Evolutionary conservation across 129 eudicot species (phyloP), one percentile per base, ranked within the genome.

Genomic region (Tagetes patula): DNA sequence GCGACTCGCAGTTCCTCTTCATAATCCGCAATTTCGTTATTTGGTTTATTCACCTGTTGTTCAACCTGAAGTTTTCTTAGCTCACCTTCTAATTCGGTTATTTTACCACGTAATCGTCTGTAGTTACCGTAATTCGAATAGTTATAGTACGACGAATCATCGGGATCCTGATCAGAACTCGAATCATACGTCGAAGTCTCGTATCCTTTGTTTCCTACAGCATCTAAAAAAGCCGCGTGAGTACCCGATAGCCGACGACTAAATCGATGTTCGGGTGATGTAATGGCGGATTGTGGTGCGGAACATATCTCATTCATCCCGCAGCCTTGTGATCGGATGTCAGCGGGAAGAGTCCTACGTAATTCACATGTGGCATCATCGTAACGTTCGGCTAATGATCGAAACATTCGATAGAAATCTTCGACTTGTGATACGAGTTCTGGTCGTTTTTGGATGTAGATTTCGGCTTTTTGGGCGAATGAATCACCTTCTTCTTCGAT

Each of bases 401-500:
- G 73, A 56, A 87, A 93, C 90, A 89, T 89, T 3, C 95, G 84
- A 46, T 93, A 84, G 65, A 93, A 86, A 36, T 93, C 96, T 81
- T 93, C 85, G 8, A 89, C 92, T 37, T 84, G 92, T 27, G 76
- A 32, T 3, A 87, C 70, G 45, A 93, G 72, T 64, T 82, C 83
- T 0, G 98, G 98, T 80, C 98, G 60, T 70, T 79, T 89, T 70
- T 87, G 86, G 69, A 87, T 89, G 74, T 93, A 93, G 82, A 89
- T 85, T 61, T 93, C 96, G 20, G 95, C 98, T 72, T 83, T 93
- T 66, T 89, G 87, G 31, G 98, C 95, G 74, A 93, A 89, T 1
- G 98, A 80, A 64, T 93, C 98, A 33, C 92, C 98, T 68, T 93
- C 98, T 14, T 87, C 95, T 76, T 90, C 95, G 5, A 93, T 84